Evolutionary conservation across 768 basidiomycete genomes (phyloP).

Genomic region (Boletus reticuloceps): DNA sequence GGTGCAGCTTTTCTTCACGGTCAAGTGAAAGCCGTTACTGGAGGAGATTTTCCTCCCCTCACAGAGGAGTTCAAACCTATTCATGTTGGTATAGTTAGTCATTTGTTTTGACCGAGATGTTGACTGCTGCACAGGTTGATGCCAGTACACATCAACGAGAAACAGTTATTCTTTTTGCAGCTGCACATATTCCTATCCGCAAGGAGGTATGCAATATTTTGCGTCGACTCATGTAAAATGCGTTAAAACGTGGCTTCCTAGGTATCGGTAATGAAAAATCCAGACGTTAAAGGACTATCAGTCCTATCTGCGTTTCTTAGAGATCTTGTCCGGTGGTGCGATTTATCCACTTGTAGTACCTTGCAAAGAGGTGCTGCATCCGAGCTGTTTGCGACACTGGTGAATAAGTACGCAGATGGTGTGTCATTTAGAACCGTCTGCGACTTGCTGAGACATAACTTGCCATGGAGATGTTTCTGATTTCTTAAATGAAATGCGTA

Average conservation of each 20-base stretch:
- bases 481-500: constrained; percentile 44
- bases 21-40: constrained; percentile 46
- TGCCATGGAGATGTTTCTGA: constrained; percentile 39
- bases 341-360: constrained; percentile 44
- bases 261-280: constrained; percentile 34
- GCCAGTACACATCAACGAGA: constrained; percentile 49
- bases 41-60: constrained; percentile 47
- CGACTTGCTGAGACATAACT: background rate
- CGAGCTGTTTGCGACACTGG: constrained; percentile 59
- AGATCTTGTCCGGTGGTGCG: constrained; percentile 57
- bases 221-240: background rate
- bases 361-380: constrained; percentile 55
- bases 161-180: constrained; percentile 63
- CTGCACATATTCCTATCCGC: constrained; percentile 60
- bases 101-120: background rate
- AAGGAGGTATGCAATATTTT: constrained; percentile 52
- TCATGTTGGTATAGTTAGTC: constrained; percentile 36
- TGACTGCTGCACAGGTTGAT: constrained; percentile 13
- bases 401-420: constrained; percentile 82
- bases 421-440: constrained; percentile 11
- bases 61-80: constrained; percentile 46
- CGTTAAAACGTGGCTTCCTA: constrained; percentile 24
- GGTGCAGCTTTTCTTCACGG: constrained; percentile 41
- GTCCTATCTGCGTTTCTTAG: constrained; percentile 52
- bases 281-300: constrained; percentile 39